phyloP scores from a whole-genome alignment of 2,329 filamentous ascomycete species.

The Coniochaeta prunicola region DNA sequence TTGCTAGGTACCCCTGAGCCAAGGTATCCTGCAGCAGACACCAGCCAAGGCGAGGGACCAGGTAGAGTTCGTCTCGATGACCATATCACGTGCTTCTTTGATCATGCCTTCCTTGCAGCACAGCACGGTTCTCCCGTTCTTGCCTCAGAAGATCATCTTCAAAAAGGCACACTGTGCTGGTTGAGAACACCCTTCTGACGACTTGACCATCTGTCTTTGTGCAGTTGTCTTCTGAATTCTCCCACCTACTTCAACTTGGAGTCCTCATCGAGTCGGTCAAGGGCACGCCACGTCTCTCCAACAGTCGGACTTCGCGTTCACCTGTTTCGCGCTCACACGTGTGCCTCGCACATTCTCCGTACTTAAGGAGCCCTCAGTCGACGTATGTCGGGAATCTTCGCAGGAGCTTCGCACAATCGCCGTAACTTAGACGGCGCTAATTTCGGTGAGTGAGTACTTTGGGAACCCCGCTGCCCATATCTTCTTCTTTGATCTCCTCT shows the following conservation, averaged over 20 bases:
- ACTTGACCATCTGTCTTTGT: background rate
- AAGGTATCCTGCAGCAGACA: too few species aligned
- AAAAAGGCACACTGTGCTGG: background rate
- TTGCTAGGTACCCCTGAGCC: too few species aligned
- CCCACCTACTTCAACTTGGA: background rate
- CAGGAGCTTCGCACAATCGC: background rate
- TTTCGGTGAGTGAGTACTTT: background rate
- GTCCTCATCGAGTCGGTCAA: background rate
- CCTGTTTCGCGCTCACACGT: background rate
- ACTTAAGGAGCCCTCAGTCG: background rate
- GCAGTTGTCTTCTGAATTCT: background rate
- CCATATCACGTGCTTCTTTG: too few species aligned
- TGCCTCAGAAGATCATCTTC: background rate
- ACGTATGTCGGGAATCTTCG: background rate
- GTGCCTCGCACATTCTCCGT: background rate
- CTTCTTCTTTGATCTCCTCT: background rate
- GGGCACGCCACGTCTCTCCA: background rate
- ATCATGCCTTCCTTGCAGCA: too few species aligned
- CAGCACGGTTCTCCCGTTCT: too few species aligned
- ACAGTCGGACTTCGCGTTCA: background rate
- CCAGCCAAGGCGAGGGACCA: too few species aligned
- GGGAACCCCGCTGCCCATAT: too few species aligned
- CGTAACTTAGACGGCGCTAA: background rate
- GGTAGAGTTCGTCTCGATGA: too few species aligned
- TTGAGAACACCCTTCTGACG: background rate